Conservation (phyloP, 2,329 filamentous ascomycete genomes). For the Penicillium sp. region DNA sequence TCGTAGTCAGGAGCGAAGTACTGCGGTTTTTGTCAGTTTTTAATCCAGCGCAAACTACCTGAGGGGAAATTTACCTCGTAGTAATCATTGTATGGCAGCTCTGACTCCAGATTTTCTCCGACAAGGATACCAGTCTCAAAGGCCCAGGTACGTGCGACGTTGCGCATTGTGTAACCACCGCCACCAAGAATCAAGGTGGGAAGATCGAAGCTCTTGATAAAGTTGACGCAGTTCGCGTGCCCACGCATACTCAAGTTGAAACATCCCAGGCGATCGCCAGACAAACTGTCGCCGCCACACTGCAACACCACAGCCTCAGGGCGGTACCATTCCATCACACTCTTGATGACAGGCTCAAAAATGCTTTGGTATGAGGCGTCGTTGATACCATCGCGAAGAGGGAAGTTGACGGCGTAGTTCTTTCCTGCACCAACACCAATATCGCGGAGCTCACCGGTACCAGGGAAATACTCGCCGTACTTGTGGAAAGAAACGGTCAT, state of each 20-base stretch:
- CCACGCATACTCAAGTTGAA: conserved; percentile 71
- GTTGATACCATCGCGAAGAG: conserved; percentile 67
- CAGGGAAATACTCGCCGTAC: conserved; percentile 71
- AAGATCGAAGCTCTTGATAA: conserved; percentile 66
- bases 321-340: conserved; percentile 68
- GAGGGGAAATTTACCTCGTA: conserved; percentile 60
- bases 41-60: neutral
- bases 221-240: conserved; percentile 69
- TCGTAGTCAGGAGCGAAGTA: conserved; percentile 71
- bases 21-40: conserved; percentile 37
- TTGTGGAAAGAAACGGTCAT: conserved; percentile 74
- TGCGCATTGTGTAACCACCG: conserved; percentile 70
- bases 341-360: conserved; percentile 66
- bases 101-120: conserved; percentile 73
- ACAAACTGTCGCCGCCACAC: conserved; percentile 67
- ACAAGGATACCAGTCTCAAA: conserved; percentile 78
- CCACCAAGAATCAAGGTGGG: conserved; percentile 66
- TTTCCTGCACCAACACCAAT: conserved; percentile 67
- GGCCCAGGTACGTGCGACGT: conserved; percentile 61
- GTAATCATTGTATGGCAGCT: conserved; percentile 95
- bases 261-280: conserved; percentile 66
- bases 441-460: conserved; percentile 67
- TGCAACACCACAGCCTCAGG: conserved; percentile 68
- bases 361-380: conserved; percentile 67
- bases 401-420: conserved; percentile 69